These are phyloP conservation scores for Entomortierella beljakovae DNA, from an alignment of 192 early-diverging fungal species.

Conservation along the genomic window DNA sequence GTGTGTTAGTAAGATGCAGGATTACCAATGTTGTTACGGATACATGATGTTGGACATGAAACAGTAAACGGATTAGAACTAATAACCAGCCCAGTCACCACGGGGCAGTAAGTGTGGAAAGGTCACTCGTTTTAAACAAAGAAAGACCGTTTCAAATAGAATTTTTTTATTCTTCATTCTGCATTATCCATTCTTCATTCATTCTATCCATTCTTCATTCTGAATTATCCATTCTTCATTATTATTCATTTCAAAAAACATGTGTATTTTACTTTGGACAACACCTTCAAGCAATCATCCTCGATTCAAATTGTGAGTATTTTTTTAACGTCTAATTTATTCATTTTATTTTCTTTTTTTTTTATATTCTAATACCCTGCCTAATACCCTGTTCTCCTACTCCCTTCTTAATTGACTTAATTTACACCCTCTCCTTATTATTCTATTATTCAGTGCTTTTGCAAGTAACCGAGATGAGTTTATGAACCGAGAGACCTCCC, in stretches of 20 bases:
- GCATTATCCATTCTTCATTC: not conserved
- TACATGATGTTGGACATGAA: no score
- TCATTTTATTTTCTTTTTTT: not conserved
- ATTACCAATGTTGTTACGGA: no score
- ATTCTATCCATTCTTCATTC: not conserved
- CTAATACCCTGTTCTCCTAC: no score
- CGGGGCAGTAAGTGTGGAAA: no score
- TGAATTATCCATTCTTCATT: not conserved
- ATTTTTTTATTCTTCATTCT: not conserved
- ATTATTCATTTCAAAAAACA: constrained; percentile 1
- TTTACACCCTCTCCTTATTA: not conserved
- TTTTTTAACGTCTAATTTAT: no score
- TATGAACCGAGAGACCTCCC: constrained; percentile 49
- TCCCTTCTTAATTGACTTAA: no score
- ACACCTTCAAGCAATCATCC: constrained; percentile 47
- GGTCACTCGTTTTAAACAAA: no score
- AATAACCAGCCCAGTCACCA: no score
- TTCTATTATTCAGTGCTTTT: constrained; percentile 52
- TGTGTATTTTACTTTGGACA: constrained; percentile 54
- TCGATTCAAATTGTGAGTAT: constrained; percentile 47
- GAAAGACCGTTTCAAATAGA: no score
- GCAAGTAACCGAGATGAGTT: constrained; percentile 64
- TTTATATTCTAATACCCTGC: not conserved
- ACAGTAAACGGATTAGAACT: no score
- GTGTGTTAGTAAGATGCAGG: no score